phyloP scores from a whole-genome alignment of 345 rosid genomes.

The Murraya koenigii region DNA sequence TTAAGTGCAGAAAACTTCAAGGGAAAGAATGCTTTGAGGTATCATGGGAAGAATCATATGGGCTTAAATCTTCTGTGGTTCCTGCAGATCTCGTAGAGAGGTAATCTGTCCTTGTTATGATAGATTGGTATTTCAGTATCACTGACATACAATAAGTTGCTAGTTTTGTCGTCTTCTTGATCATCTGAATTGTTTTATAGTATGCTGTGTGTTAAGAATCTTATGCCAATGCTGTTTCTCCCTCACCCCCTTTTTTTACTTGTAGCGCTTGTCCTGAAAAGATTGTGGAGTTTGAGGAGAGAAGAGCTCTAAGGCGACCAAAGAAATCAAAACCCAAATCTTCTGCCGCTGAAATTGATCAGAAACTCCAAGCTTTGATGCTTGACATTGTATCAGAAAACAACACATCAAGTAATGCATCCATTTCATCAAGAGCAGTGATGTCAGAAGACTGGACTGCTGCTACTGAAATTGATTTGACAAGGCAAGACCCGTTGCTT shows the following conservation, averaged over 20 bases:
- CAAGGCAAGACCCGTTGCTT: conserved; percentile 14
- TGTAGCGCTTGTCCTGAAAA: conserved; percentile 88
- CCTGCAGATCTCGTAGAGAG: conserved; percentile 78
- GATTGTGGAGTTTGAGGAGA: conserved; percentile 65
- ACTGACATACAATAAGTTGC: not conserved
- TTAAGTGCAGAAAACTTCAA: conserved; percentile 64
- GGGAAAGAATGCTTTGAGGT: conserved; percentile 84
- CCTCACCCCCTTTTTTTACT: not conserved
- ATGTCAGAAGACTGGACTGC: conserved; percentile 23
- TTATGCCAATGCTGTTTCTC: not conserved
- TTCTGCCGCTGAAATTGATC: conserved; percentile 44
- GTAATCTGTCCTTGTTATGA: conserved; percentile 26
- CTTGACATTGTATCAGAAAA: conserved; percentile 48
- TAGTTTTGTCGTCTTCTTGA: not conserved
- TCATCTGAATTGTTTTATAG: not conserved
- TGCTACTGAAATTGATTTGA: conserved; percentile 6
- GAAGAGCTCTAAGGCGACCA: conserved; percentile 38
- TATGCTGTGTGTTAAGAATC: not conserved
- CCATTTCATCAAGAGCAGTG: conserved; percentile 27
- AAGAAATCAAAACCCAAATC: conserved; percentile 35
- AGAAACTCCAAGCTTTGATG: conserved; percentile 53
- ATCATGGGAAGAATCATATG: conserved; percentile 60
- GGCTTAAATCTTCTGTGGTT: conserved; percentile 63
- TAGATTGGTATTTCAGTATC: not conserved
- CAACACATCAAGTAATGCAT: conserved; percentile 2